A percentile compares a stretch with the other conserved stretches of the same genome.
Evolutionary conservation across 2,329 filamentous ascomycete genomes (phyloP).

Genomic region (Pseudomassariella vexata): DNA sequence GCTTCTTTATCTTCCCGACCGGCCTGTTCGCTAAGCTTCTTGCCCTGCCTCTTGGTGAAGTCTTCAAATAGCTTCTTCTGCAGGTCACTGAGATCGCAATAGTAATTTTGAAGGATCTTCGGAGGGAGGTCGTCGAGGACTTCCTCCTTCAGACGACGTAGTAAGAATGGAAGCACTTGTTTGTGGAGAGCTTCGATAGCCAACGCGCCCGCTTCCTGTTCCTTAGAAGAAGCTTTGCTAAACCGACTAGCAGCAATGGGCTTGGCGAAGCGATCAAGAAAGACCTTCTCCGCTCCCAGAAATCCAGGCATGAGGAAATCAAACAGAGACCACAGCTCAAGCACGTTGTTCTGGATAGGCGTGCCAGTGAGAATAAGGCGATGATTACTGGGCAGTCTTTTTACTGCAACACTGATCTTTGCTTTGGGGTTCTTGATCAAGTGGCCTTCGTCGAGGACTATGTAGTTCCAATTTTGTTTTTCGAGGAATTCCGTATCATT

Average conservation of each 20-base stretch:
- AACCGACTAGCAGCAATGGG: constrained; percentile 92
- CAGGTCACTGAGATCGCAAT: constrained; percentile 92
- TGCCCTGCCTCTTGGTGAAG: constrained; percentile 89
- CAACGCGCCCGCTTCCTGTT: constrained; percentile 92
- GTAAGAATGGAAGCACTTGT: constrained; percentile 91
- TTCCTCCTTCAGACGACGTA: constrained; percentile 95
- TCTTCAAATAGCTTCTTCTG: constrained; percentile 95
- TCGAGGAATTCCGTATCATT: constrained; percentile 86
- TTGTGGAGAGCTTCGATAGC: constrained; percentile 98
- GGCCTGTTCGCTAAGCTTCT: constrained; percentile 78
- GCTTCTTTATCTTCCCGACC: constrained; percentile 82
- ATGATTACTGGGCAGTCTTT: constrained; percentile 84
- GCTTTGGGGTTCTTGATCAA: constrained; percentile 98
- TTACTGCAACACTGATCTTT: constrained; percentile 91
- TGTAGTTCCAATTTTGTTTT: constrained; percentile 91
- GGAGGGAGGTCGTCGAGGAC: constrained; percentile 93
- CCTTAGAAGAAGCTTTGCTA: constrained; percentile 95
- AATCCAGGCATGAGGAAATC: constrained; percentile 99
- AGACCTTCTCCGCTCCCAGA: constrained; percentile 90
- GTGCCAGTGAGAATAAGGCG: constrained; percentile 94
- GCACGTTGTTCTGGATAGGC: constrained; percentile 94
- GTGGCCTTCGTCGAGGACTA: constrained; percentile 94
- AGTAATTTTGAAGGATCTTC: constrained; percentile 99
- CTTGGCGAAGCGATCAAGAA: constrained; percentile 89
- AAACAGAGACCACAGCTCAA: constrained; percentile 96